phyloP scores from a whole-genome alignment of 495 filamentous ascomycete genomes.

The Penicillium odoratum region DNA sequence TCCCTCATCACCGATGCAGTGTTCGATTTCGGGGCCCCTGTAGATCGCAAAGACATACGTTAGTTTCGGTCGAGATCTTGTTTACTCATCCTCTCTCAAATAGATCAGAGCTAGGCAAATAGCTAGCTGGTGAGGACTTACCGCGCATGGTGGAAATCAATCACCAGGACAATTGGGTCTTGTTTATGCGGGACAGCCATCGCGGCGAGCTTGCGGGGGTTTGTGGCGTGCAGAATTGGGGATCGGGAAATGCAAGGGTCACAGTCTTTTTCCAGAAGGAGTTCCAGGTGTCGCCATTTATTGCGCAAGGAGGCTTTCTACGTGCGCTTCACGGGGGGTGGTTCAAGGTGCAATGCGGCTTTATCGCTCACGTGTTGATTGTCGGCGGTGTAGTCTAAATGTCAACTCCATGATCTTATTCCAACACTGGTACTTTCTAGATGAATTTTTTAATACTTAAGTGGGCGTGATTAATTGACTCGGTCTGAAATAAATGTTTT shows the following conservation, averaged over 20 bases:
- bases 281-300: slow-evolving; percentile 13
- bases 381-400: slow-evolving; percentile 21
- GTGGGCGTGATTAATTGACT: not conserved
- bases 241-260: slow-evolving; percentile 11
- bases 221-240: not conserved
- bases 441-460: not conserved
- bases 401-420: no score
- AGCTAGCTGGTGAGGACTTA: slow-evolving; percentile 31
- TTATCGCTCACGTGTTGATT: slow-evolving; percentile 32
- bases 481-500: not conserved
- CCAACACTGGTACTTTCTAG: no score
- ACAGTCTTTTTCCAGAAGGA: slow-evolving; percentile 16
- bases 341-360: slow-evolving; percentile 20
- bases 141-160: slow-evolving; percentile 96
- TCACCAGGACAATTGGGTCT: slow-evolving; percentile 75
- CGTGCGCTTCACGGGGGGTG: slow-evolving; percentile 19
- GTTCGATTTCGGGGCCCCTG: slow-evolving; percentile 92
- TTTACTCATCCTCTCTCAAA: not conserved
- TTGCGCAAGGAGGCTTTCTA: slow-evolving; percentile 2
- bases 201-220: slow-evolving; percentile 22
- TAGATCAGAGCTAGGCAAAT: not conserved
- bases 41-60: slow-evolving; percentile 3
- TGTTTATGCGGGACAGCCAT: slow-evolving; percentile 38
- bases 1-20: slow-evolving; percentile 82
- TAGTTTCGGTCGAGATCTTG: not conserved